Base-by-base conservation (phyloP, 2,329 filamentous ascomycete species). In the Xylaria sp. region DNA sequence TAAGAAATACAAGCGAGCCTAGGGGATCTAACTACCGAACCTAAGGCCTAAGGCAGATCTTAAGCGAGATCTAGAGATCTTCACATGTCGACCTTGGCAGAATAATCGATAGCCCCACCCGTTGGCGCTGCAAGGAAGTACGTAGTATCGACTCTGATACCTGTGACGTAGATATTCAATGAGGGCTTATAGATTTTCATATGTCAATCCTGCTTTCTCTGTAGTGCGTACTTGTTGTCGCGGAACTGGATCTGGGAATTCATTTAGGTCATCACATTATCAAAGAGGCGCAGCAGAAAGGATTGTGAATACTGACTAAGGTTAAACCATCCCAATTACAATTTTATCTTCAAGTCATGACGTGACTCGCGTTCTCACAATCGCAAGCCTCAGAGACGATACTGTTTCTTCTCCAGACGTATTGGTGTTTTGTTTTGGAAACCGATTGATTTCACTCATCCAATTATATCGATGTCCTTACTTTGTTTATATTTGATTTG, bases 1-100 rank as follows among this genome's bases (percentile, higher is more conserved):
- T 8, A 12, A 25, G 13, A 28, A 7, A 25, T 4, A 32, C 13
- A 30, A n/a, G 25, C 13, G n/a, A n/a, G 25, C 15, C 32, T 15
- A n/a, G 32, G 30, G 13, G 23, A 30, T 30, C 46, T 25, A 18
- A 30, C 15, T 25, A 15, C 20, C 23, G 23, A 48, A 50, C 46
- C 15, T 28, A n/a, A n/a, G n/a, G 12, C 48, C 15, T n/a, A 52
- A 25, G 45, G 9, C 45, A 48, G 45, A 48, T 48, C 20, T 48
- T 48, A 48, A 13, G 7, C 25, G 43, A 48, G 45, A 48, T 48
- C 20, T 52, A 10, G 18, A 34, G 46, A 60, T 67, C 53, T 60
- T 68, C 50, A 63, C 60, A 65, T 34, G 50, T 25, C 25, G 20
- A 34, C 25, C 61, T 53, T 48, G 25, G 65, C 65, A 67, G 23